Conservation (phyloP, 1,139 yeast genomes). For the Arxiozyma bovina region DNA sequence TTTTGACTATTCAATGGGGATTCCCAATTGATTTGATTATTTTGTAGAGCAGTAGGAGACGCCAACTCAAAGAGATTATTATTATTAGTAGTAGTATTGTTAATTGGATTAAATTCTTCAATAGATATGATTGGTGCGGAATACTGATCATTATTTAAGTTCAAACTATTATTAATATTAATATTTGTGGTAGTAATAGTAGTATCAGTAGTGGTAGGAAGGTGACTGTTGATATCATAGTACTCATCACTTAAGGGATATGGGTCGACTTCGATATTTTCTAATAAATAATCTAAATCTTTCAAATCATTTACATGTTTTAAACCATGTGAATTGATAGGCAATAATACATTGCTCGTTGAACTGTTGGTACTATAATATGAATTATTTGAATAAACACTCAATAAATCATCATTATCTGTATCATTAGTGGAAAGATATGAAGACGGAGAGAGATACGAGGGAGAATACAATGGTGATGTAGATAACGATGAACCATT, state of each 20-base stretch:
- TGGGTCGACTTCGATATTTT: conserved; percentile 3
- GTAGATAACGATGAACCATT: neutral
- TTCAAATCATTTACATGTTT: conserved; percentile 18
- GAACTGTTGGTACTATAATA: conserved; percentile 3
- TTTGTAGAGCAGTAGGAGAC: neutral
- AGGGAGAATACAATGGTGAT: conserved; percentile 1
- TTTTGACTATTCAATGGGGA: conserved; percentile 11
- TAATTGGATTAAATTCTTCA: conserved; percentile 15
- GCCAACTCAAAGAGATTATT: neutral
- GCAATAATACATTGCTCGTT: conserved; percentile 14
- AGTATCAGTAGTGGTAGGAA: neutral
- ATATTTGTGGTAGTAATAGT: neutral
- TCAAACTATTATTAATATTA: conserved; percentile 1
- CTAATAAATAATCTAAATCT: conserved; percentile 17
- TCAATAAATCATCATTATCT: conserved; percentile 24
- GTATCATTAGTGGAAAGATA: conserved; percentile 1
- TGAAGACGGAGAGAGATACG: conserved; percentile 1
- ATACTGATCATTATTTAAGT: neutral
- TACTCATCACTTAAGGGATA: conserved; percentile 5
- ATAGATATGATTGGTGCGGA: conserved; percentile 22
- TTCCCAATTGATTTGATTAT: neutral
- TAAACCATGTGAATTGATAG: conserved; percentile 20
- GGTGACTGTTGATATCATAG: neutral
- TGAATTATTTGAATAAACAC: conserved; percentile 24
- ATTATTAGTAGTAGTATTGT: conserved; percentile 1